Base-by-base conservation (phyloP, 129 eudicot species). In the Flaveria ramosissima region DNA sequence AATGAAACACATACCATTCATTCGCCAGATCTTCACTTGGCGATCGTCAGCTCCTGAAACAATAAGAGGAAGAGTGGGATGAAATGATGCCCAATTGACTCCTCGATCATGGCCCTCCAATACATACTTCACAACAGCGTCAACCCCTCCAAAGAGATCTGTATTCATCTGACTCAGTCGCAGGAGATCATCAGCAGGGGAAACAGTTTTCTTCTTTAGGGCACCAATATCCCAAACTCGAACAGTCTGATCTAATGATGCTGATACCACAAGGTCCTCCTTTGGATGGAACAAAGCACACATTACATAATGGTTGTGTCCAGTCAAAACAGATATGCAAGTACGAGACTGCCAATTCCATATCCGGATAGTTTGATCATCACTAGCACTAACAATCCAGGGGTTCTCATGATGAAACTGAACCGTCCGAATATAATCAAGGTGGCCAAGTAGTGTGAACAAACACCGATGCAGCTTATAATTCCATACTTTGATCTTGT, bases 281-380 rank as follows among this genome's bases (percentile, higher is more conserved):
- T 90, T 90, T 1, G 91, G 96, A 79, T 90, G 96, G 72, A 90
- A 90, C 60, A 83, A 68, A 51, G 96, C 96, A 80, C 96, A 90
- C 96, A 90, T 90, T 27, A 90, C 96, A 83, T 90, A 90, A 69
- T 90, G 96, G 83, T 90, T 90, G 84, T 90, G 96, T 48, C 96
- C 96, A 0, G 96, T 90, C 64, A 90, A 83, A 52, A 90, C 96
- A 48, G 96, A 90, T 51, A 90, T 86, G 78, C 96, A 90, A 39
- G 93, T 88, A 52, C 96, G 91, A 13, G 96, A 90, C 19, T 90
- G 96, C 96, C 96, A 90, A 77, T 90, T 90, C 96, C 96, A 90
- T 78, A 90, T 90, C 72, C 96, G 80, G 41, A 90, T 90, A 21
- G 96, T 90, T 78, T 90, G 96, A 71, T 90, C 96, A 88, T 90